These are phyloP conservation scores for Candida coquimbonensis DNA, from an alignment of 805 yeast species.

Conservation along the genomic window DNA sequence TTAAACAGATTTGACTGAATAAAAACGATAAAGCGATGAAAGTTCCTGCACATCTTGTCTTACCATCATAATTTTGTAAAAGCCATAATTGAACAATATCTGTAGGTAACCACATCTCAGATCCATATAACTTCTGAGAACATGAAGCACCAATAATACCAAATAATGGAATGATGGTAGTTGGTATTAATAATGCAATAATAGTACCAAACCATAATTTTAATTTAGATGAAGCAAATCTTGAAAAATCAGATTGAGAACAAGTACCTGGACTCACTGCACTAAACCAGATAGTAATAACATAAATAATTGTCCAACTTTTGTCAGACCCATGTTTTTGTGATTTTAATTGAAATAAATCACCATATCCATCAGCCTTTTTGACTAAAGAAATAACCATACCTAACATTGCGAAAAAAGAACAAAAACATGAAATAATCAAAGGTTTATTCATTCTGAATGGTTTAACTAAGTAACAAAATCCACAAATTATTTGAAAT, in stretches of 20 bases:
- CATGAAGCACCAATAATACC: constrained; percentile 38
- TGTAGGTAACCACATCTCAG: constrained; percentile 30
- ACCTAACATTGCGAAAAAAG: constrained; percentile 27
- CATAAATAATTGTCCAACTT: constrained; percentile 28
- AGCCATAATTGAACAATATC: constrained; percentile 27
- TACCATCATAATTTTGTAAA: constrained; percentile 24
- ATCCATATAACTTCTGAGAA: constrained; percentile 28
- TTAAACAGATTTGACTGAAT: constrained; percentile 26
- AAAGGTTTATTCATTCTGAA: constrained; percentile 20
- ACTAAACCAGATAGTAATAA: constrained; percentile 27
- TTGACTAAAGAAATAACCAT: constrained; percentile 25
- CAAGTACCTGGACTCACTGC: constrained; percentile 27
- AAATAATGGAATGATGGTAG: constrained; percentile 36
- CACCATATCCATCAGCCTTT: constrained; percentile 30
- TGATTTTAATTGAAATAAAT: constrained; percentile 25
- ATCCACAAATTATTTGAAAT: constrained; percentile 27
- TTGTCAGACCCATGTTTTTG: constrained; percentile 23
- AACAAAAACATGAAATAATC: constrained; percentile 17
- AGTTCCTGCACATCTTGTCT: constrained; percentile 30
- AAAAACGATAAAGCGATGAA: constrained; percentile 28
- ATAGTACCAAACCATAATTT: constrained; percentile 18
- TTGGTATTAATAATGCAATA: constrained; percentile 27
- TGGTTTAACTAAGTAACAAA: constrained; percentile 20
- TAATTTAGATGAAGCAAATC: constrained; percentile 25
- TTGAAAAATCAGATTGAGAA: constrained; percentile 30